Evolutionary conservation across 2,329 filamentous ascomycete species (phyloP), one percentile per base, ranked within the genome.

Genomic region (Monosporascus ibericus): DNA sequence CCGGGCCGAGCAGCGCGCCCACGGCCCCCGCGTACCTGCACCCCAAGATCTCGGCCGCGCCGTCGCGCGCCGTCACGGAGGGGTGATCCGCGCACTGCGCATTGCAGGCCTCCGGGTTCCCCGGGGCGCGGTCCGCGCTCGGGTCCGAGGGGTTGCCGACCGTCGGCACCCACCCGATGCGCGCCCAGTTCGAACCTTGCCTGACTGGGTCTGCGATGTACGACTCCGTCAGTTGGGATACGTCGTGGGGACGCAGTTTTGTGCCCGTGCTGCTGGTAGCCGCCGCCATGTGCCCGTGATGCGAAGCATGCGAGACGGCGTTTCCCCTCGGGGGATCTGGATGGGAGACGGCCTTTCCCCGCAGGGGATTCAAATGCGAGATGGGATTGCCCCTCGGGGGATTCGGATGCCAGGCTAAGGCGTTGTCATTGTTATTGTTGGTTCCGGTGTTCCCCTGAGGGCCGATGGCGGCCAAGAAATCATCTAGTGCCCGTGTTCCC

Each of bases 11-110:
- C 20, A 68, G 55, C 24, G 54, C 48, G 14, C 49, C 58, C 2
- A 62, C 49, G n/a, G 61, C 59, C 6, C 65, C 58, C 0, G 57
- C 54, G 2, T 64, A 64, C 5, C 61, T 54, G 40, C 56, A 58
- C 11, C 59, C 50, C 20, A 68, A 44, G 6, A 70, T 44, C 39
- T 63, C 57, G 2, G 53, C 47, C 6, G 66, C 52, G 1, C 58
- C 60, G 11, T 51, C 30, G 2, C 48, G 47, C 2, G 55, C 51
- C 20, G 53, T 42, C 37, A 40, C 50, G 2, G 22, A 5, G 14
- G 44, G 27, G 36, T 54, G 40, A 1, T 20, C 25, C 17, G 14
- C 11, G 37, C 53, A 54, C 22, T 38, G 17, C 48, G 39, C 18
- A 20, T 3, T 20, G 9, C 39, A 18, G 37, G 37, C 39, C 39